Base-by-base conservation (phyloP, 495 filamentous ascomycete genomes). In the Cetradonia linearis region DNA sequence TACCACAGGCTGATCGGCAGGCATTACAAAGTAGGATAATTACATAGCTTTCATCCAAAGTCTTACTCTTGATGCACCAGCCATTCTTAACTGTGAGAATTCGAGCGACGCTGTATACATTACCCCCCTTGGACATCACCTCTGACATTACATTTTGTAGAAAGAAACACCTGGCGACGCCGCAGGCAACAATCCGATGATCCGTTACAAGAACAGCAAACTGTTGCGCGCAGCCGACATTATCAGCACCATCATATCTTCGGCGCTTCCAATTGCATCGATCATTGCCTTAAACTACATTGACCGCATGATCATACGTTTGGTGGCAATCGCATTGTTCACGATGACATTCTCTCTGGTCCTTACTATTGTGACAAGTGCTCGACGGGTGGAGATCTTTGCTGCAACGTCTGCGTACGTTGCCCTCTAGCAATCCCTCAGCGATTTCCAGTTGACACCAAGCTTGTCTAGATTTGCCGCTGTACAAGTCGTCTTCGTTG, bases 351-450 rank as follows among this genome's bases (percentile, higher is more conserved):
- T 70, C 36, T 68, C 69, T 9, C 36, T 61, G 1, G 63, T 58
- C 48, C 52, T 72, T 11, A 59, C 59, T 6, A 14, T 70, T 20
- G 30, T 70, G 28, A 70, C 69, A 1, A 70, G 66, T 47, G 69
- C 67, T 42, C 64, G 61, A 60, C 52, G 69, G 38, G 40, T 64
- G 33, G 70, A 69, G 60, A 60, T 70, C 14, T 68, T 69, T 55
- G 67, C 61, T 10, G 56, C 65, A 11, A 70, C 63, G 9, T 67
- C 69, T 36, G 69, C 69, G 63, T 70, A 66, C 62, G 64, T 27
- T 10, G 1, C 59, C 38, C 8, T 36, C 9, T 38, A 16, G 30
- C 7, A 53, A 46, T 25, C 6, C 2, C 25, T 10, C 9, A 13
- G n/a, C 10, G 5, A 1, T 46, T 8, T 10, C 13, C 25, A 11